These are phyloP conservation scores for Musa itinerans DNA, from an alignment of 176 grass and related monocot species.

Conservation along the genomic window DNA sequence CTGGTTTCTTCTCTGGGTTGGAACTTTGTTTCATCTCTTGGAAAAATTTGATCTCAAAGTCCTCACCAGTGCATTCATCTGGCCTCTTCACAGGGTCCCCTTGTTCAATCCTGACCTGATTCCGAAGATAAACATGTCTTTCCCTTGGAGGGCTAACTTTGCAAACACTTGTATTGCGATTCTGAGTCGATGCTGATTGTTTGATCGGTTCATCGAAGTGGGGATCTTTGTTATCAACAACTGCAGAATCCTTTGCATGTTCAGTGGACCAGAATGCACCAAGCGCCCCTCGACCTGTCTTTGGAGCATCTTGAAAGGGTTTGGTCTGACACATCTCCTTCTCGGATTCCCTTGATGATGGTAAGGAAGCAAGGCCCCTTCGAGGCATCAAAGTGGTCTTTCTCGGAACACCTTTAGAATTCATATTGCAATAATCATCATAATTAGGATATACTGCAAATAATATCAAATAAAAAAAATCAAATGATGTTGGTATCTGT, in stretches of 20 bases:
- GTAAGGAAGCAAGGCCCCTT: constrained; percentile 31
- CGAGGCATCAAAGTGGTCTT: constrained; percentile 22
- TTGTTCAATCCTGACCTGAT: neutral
- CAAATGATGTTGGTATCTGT: neutral
- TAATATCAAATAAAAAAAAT: neutral
- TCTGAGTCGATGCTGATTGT: constrained; percentile 26
- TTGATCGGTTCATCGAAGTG: constrained; percentile 35
- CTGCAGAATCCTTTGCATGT: constrained; percentile 59
- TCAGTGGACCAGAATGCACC: constrained; percentile 95
- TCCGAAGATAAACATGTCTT: neutral
- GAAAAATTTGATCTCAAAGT: constrained; percentile 80
- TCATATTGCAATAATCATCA: neutral
- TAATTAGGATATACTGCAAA: neutral
- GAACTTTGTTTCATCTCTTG: constrained; percentile 54
- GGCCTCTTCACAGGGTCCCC: constrained; percentile 5
- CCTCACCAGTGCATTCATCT: constrained; percentile 20
- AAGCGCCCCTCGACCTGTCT: constrained; percentile 24
- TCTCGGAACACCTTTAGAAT: constrained; percentile 28
- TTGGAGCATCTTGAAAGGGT: constrained; percentile 25
- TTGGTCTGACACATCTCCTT: constrained; percentile 14
- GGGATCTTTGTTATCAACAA: constrained; percentile 40
- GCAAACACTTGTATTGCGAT: constrained; percentile 21
- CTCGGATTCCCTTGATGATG: constrained; percentile 26
- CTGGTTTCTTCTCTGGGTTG: constrained; percentile 36
- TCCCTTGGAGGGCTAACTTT: constrained; percentile 11